These are phyloP conservation scores for Takashimella tepidaria DNA, from an alignment of 1,284 basidiomycete species.

Conservation along the genomic window DNA sequence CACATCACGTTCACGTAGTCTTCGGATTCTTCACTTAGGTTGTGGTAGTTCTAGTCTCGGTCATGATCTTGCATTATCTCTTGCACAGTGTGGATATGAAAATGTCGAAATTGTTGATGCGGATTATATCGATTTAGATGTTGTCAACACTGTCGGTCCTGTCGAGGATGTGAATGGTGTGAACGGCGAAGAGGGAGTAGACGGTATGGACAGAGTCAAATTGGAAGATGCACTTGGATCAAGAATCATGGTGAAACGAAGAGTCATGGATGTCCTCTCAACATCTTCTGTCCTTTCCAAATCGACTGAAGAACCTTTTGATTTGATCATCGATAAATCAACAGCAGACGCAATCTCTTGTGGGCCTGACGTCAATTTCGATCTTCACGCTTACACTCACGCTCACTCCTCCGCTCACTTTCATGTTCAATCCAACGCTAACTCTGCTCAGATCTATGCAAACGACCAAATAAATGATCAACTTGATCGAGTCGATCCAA, in stretches of 20 bases:
- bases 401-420: too few species aligned
- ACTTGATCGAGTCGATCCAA: too few species aligned
- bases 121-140: slow-evolving; percentile 26
- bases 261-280: slow-evolving; percentile 7
- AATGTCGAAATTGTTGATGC: slow-evolving; percentile 26
- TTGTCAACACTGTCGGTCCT: not conserved
- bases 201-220: not conserved
- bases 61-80: slow-evolving; percentile 6
- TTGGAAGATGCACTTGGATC: too few species aligned
- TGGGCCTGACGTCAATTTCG: slow-evolving; percentile 11
- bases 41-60: slow-evolving; percentile 37
- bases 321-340: slow-evolving; percentile 41
- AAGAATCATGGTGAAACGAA: not conserved
- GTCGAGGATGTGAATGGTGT: not conserved
- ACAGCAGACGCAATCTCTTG: slow-evolving; percentile 45
- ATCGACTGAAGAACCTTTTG: slow-evolving; percentile 19
- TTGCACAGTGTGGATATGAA: slow-evolving; percentile 2
- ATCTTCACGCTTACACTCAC: not conserved
- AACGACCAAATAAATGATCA: too few species aligned
- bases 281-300: not conserved
- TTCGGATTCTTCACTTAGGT: slow-evolving; percentile 34
- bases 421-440: too few species aligned
- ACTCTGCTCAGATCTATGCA: too few species aligned
- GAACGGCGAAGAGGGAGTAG: not conserved
- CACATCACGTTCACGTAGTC: not conserved